Percentiles rank a stretch among this genome's conserved stretches.
phyloP scores from a whole-genome alignment of 768 basidiomycete genomes.

The Hysterangium stoloniferum region DNA sequence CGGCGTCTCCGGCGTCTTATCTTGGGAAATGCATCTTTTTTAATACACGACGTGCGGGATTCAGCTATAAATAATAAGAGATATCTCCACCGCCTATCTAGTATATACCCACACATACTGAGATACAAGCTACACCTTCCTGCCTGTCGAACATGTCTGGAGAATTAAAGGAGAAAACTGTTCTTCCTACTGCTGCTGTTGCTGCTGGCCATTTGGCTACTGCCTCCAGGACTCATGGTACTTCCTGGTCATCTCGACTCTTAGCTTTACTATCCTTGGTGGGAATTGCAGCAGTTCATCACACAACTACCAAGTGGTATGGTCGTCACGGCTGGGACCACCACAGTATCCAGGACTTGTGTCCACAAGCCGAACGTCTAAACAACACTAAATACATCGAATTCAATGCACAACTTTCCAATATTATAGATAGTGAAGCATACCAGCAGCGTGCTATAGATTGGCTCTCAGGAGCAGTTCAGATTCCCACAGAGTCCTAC shows the following conservation, averaged over 20 bases:
- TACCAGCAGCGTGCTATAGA: constrained; percentile 37
- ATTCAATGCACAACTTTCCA: constrained; percentile 27
- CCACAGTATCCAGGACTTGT: constrained; percentile 15
- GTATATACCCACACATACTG: no score
- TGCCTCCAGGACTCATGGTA: not conserved
- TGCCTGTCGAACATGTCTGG: not conserved
- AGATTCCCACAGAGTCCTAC: constrained; percentile 40
- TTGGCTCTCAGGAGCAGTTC: constrained; percentile 43
- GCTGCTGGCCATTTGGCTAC: no score
- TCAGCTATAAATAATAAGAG: no score
- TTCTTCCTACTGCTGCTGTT: not conserved
- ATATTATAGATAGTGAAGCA: constrained; percentile 24
- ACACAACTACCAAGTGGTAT: not conserved
- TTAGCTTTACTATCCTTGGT: not conserved
- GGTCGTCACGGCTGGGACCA: not conserved
- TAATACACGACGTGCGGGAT: no score
- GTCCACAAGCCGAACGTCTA: constrained; percentile 29
- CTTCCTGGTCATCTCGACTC: not conserved
- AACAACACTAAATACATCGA: constrained; percentile 27
- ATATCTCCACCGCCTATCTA: no score
- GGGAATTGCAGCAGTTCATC: not conserved
- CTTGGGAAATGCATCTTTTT: no score
- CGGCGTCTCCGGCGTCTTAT: no score
- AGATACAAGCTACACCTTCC: no score
- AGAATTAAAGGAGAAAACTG: not conserved